Conservation (phyloP, 768 basidiomycete genomes). For the Suillus discolor region DNA sequence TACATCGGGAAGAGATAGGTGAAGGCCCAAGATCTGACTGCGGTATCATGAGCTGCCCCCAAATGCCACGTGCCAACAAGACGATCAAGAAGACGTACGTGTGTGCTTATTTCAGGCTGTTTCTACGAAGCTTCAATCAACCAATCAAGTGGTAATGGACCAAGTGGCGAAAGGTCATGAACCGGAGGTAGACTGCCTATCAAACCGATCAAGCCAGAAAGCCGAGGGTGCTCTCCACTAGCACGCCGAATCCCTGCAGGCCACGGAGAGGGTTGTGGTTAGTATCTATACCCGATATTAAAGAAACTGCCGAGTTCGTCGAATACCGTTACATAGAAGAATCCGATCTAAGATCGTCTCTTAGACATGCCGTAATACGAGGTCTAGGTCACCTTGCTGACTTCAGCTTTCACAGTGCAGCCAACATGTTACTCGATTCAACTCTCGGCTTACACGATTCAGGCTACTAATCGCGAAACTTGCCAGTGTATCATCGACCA, state of each 20-base stretch:
- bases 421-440: neutral
- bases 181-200: neutral
- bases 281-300: slow-evolving; percentile 6
- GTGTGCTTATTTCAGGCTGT: slow-evolving; percentile 6
- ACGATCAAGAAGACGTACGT: slow-evolving; percentile 2
- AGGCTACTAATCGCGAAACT: neutral
- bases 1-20: slow-evolving; percentile 25
- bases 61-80: slow-evolving; percentile 12
- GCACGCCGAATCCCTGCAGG: neutral
- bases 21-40: slow-evolving; percentile 3
- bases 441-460: neutral
- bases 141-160: slow-evolving; percentile 9
- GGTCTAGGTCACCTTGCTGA: neutral
- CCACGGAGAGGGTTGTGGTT: slow-evolving; percentile 1
- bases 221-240: neutral
- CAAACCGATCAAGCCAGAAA: slow-evolving; percentile 4
- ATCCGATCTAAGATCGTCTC: slow-evolving; percentile 1
- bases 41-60: slow-evolving; percentile 23
- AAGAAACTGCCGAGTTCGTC: slow-evolving; percentile 5
- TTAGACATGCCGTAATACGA: neutral
- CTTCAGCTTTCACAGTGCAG: neutral
- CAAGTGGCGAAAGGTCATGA: neutral
- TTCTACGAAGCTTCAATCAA: slow-evolving; percentile 10
- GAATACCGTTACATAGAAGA: neutral
- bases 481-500: neutral